These are phyloP conservation scores for Naumovozyma dairenensis DNA, from an alignment of 805 yeast species.

Conservation along the genomic window DNA sequence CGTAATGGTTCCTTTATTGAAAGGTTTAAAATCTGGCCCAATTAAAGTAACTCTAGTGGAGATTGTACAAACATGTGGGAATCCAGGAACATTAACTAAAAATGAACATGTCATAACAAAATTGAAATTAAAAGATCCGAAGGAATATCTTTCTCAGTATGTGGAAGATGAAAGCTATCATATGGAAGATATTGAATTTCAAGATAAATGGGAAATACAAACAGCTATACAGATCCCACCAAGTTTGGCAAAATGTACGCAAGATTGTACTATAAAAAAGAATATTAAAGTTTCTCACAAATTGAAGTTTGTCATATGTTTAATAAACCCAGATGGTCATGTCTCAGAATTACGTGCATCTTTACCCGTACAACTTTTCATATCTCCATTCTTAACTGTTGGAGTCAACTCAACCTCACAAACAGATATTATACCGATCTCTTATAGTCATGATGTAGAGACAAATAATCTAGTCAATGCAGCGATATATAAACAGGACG, in stretches of 20 bases:
- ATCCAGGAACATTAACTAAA: conserved; percentile 44
- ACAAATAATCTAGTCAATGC: neutral
- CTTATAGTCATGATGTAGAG: neutral
- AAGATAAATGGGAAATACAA: conserved; percentile 68
- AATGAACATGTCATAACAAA: conserved; percentile 58
- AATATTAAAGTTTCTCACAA: conserved; percentile 82
- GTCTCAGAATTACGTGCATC: conserved; percentile 87
- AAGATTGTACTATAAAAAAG: conserved; percentile 67
- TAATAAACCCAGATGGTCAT: conserved; percentile 85
- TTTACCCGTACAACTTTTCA: conserved; percentile 66
- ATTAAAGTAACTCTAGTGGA: conserved; percentile 63
- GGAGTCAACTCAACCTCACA: conserved; percentile 15
- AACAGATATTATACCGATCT: neutral
- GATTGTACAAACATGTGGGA: conserved; percentile 49
- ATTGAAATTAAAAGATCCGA: conserved; percentile 35
- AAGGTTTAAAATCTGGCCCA: conserved; percentile 73
- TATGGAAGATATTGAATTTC: conserved; percentile 12
- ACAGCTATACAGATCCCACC: conserved; percentile 58
- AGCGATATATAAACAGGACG: neutral
- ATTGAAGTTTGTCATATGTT: conserved; percentile 66
- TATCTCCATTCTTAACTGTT: conserved; percentile 74
- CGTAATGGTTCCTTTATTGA: conserved; percentile 65
- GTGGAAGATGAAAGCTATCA: conserved; percentile 20
- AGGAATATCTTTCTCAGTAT: conserved; percentile 25
- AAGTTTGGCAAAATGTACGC: conserved; percentile 66